A percentile compares a stretch with the other conserved stretches of the same genome.
These are phyloP conservation scores for Ganoderma leucocontextum DNA, from an alignment of 1,284 basidiomycete species.

Conservation along the genomic window DNA sequence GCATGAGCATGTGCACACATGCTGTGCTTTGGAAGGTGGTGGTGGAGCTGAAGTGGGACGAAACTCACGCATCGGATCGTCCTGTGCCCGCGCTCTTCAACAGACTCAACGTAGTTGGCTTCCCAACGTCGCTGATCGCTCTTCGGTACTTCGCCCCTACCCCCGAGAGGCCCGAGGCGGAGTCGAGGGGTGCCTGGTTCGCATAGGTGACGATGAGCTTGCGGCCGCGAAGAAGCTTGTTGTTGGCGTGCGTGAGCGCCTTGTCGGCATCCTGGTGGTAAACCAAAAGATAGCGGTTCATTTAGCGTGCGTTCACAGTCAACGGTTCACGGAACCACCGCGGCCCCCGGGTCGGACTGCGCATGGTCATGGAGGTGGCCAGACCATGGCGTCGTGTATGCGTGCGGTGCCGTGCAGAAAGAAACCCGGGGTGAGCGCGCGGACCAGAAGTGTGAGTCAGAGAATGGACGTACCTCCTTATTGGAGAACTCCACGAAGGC, in stretches of 20 bases:
- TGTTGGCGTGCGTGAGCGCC: constrained; percentile 80
- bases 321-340: constrained; percentile 14
- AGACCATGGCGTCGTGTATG: constrained; percentile 24
- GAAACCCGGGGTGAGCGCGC: constrained; percentile 60
- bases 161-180: constrained; percentile 32
- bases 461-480: constrained; percentile 72
- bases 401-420: constrained; percentile 34
- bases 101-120: constrained; percentile 89
- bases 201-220: constrained; percentile 91
- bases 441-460: constrained; percentile 23
- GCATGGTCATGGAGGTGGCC: constrained; percentile 17
- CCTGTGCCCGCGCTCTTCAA: constrained; percentile 76
- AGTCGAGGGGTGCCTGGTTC: constrained; percentile 74
- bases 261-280: constrained; percentile 80
- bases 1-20: neutral
- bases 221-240: constrained; percentile 85
- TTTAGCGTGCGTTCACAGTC: constrained; percentile 17
- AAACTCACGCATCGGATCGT: constrained; percentile 66
- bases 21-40: neutral
- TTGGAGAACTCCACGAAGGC: constrained; percentile 91
- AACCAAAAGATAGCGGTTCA: constrained; percentile 32
- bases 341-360: constrained; percentile 33
- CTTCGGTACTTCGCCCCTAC: constrained; percentile 45
- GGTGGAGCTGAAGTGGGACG: constrained; percentile 4
- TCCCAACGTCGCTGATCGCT: constrained; percentile 63